Evolutionary conservation across 768 basidiomycete species (phyloP).

Genomic region (Tremella mesenterica): DNA sequence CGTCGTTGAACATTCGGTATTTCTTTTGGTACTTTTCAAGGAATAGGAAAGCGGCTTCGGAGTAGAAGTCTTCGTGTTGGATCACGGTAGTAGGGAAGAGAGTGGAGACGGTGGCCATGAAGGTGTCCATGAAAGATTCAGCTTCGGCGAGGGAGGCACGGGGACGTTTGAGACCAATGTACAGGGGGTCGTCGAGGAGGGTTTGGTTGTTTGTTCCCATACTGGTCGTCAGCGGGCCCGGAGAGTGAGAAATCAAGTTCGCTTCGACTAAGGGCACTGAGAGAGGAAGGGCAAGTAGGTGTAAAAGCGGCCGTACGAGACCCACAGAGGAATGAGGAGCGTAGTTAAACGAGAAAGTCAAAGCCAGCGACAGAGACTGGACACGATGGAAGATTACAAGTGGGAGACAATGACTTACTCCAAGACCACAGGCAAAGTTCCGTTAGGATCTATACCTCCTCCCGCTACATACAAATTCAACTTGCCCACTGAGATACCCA

Average conservation of each 20-base stretch:
- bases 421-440: slow-evolving; percentile 33
- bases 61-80: slow-evolving; percentile 83
- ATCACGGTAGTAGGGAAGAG: slow-evolving; percentile 73
- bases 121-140: slow-evolving; percentile 82
- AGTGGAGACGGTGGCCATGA: slow-evolving; percentile 70
- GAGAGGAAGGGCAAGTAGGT: too few relatives aligned
- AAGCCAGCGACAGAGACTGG: not conserved
- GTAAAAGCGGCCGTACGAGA: too few relatives aligned
- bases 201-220: slow-evolving; percentile 78
- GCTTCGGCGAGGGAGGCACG: slow-evolving; percentile 45
- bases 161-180: slow-evolving; percentile 70
- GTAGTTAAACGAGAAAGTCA: too few relatives aligned
- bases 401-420: slow-evolving; percentile 24
- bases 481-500: slow-evolving; percentile 72
- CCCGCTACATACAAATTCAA: slow-evolving; percentile 81
- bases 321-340: too few relatives aligned
- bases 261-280: too few relatives aligned
- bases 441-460: slow-evolving; percentile 54
- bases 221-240: slow-evolving; percentile 47
- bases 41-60: slow-evolving; percentile 81
- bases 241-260: not conserved
- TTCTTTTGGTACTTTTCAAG: slow-evolving; percentile 65
- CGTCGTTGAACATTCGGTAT: slow-evolving; percentile 80
- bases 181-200: slow-evolving; percentile 76
- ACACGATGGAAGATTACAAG: too few relatives aligned